phyloP scores from a whole-genome alignment of 176 grass and related monocot species.

The Musa itinerans region DNA sequence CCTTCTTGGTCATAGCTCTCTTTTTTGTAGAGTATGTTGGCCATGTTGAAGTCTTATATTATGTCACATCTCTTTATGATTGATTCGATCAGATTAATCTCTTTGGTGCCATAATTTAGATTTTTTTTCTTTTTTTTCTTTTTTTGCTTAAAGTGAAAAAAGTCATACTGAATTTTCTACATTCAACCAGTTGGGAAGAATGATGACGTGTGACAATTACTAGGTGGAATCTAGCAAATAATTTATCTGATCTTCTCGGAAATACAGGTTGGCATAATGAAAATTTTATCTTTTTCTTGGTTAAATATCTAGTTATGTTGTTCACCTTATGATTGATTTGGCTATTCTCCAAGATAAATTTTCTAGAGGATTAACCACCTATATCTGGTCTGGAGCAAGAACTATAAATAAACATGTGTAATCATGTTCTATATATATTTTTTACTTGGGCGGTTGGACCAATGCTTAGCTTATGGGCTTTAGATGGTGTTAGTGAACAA shows the following conservation, averaged over 20 bases:
- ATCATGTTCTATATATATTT: neutral
- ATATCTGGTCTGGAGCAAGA: neutral
- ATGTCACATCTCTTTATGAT: no score
- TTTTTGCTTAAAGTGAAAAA: neutral
- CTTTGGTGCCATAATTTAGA: neutral
- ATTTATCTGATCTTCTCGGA: neutral
- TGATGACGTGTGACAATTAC: neutral
- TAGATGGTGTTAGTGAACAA: no score
- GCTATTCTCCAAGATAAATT: neutral
- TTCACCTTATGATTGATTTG: neutral
- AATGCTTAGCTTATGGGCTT: no score
- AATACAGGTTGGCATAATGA: neutral
- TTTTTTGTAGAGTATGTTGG: no score
- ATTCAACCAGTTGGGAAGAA: neutral
- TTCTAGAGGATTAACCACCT: neutral
- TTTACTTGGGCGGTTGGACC: no score
- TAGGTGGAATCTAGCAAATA: constrained; percentile 1
- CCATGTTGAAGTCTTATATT: no score
- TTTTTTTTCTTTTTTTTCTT: neutral
- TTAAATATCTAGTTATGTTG: neutral
- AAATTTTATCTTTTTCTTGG: neutral
- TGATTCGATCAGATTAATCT: neutral
- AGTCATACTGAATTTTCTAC: neutral
- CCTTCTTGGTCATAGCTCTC: no score
- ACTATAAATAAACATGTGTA: neutral